Evolutionary conservation across 129 eudicot genomes (phyloP), one percentile per base, ranked within the genome.

Genomic region (Centella asiatica): DNA sequence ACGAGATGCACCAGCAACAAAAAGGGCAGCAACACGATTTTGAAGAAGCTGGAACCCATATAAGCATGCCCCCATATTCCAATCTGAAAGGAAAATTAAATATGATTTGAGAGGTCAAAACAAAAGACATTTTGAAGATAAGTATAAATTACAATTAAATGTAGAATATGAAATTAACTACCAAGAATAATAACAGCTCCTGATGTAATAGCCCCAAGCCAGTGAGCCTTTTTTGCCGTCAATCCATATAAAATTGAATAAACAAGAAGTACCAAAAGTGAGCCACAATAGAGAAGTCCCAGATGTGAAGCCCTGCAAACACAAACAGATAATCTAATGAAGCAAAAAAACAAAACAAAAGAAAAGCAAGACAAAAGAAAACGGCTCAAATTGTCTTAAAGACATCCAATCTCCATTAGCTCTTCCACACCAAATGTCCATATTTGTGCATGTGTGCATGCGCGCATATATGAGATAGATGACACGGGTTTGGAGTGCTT

Each of bases 21-120:
- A 83, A 54, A 88, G 95, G 53, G 95, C 99, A 37, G 77, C 76
- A 61, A 88, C 95, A 70, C 89, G 96, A 67, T 93, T 88, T 63
- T 82, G 83, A 57, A 93, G 96, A 74, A 93, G 99, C 89, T 80
- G 78, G 60, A 87, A 93, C 25, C 99, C 99, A 52, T 87, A 93
- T 55, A 93, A 82, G 77, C 99, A 93, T 22, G 99, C 94, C 24
- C 96, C 99, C 89, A 93, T 81, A 74, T 93, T 93, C 99, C 99
- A 93, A 71, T 93, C 99, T 93, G 47, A 27, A 62, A 70, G 50
- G 33, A 57, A 33, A 68, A 53, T 59, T 34, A 17, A 23, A 33
- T 26, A 60, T 71, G 4, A 66, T 37, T 24, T 68, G 27, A 56
- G 20, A 40, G 42, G 15, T 13, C n/a, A 7, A 23, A 22, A 33